Conservation (phyloP, 2,329 filamentous ascomycete genomes). For the Cladophialophora yegresii region DNA sequence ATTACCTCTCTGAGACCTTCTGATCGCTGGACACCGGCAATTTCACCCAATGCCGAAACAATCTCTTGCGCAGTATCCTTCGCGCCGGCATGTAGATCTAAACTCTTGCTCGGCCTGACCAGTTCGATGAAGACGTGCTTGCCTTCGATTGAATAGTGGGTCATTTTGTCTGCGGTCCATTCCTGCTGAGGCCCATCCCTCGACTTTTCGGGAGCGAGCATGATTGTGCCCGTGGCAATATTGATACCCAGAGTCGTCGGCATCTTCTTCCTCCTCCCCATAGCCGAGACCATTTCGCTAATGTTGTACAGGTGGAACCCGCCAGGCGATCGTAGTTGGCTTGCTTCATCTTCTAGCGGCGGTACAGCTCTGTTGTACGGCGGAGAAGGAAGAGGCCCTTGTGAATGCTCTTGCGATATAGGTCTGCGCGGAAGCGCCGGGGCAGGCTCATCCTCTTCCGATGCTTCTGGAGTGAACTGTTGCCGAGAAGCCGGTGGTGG, state of each 20-base stretch:
- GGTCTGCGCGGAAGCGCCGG: slow-evolving; percentile 66
- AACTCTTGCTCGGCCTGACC: slow-evolving; percentile 85
- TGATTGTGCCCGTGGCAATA: slow-evolving; percentile 79
- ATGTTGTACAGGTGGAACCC: slow-evolving; percentile 96
- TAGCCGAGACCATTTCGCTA: slow-evolving; percentile 94
- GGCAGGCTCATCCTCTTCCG: slow-evolving; percentile 63
- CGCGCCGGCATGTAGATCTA: slow-evolving; percentile 94
- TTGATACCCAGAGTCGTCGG: slow-evolving; percentile 96
- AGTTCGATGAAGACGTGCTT: slow-evolving; percentile 97
- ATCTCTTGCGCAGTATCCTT: slow-evolving; percentile 98
- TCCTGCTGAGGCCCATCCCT: slow-evolving; percentile 83
- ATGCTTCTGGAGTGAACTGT: slow-evolving; percentile 66
- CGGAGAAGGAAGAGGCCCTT: slow-evolving; percentile 56
- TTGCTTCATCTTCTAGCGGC: slow-evolving; percentile 52
- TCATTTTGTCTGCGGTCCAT: slow-evolving; percentile 92
- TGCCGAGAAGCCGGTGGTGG: slow-evolving; percentile 48
- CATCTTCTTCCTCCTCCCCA: slow-evolving; percentile 98
- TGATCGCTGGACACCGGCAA: slow-evolving; percentile 82
- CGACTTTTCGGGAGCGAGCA: slow-evolving; percentile 83
- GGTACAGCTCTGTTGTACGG: slow-evolving; percentile 55
- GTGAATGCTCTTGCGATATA: slow-evolving; percentile 53
- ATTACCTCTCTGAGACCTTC: slow-evolving; percentile 81
- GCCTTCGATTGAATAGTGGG: slow-evolving; percentile 96
- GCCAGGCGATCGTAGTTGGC: slow-evolving; percentile 60
- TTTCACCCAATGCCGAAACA: slow-evolving; percentile 79